Evolutionary conservation across 805 yeast genomes (phyloP), one percentile per base, ranked within the genome.

Genomic region (Candida taoyuanica): DNA sequence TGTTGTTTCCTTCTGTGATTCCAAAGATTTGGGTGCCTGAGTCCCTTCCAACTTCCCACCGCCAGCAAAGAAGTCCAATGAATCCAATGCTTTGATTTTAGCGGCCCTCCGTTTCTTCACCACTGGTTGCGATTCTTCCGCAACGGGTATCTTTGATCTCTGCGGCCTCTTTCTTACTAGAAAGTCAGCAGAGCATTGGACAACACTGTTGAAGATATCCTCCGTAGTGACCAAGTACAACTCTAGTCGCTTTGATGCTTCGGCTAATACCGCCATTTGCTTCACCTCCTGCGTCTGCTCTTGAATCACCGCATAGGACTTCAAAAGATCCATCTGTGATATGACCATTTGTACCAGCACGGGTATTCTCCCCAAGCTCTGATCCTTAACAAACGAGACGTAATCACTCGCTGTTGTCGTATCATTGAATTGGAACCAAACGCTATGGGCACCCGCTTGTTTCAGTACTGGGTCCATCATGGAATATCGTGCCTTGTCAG

Each of bases 21-120:
- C 11, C 24, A 21, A 21, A 21, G 7, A 7, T 11, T 7, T 11
- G 24, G 7, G 24, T 21, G 24, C 7, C 11, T 21, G 24, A 30
- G 12, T 29, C 8, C 37, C 16, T 33, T 41, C 42, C 12, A 12
- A 9, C 16, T 43, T 23, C 13, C 40, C 49, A 19, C 70, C 70
- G 21, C 70, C 71, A 4, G 64, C 70, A 49, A 66, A 65, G 44
- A 59, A 64, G 21, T 55, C 55, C 28, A 65, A 46, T 32, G 64
- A 59, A 31, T 64, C 63, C 23, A 66, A 44, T 1, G 67, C 59
- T 40, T 61, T 46, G 2, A 65, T 53, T 23, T 47, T 46, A 5
- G 26, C 20, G n/a, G 43, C 33, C 7, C 42, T 39, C 23, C 49
- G 41, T 29, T 37, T 35, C 29, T 44, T 51, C 33, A 42, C 40